A percentile compares a stretch with the other conserved stretches of the same genome.
Evolutionary conservation across 768 basidiomycete genomes (phyloP).

Genomic region (Lentinula guzmanii): DNA sequence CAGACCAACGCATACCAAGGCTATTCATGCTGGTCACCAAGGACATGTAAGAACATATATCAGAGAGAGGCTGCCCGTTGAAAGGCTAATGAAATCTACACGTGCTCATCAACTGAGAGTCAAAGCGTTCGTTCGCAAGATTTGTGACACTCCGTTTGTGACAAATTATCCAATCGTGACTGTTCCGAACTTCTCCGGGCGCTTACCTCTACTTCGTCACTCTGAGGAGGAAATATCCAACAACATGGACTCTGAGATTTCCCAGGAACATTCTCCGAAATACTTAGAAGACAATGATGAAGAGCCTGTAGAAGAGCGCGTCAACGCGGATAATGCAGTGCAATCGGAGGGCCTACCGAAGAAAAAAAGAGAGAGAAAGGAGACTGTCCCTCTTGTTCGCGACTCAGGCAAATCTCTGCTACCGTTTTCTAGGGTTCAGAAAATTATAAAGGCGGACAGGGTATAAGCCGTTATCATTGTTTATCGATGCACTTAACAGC

Average conservation of each 20-base stretch:
- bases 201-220: background rate
- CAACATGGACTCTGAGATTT: background rate
- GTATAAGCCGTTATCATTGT: conserved; percentile 28
- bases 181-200: too few relatives aligned
- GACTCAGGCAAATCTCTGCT: conserved; percentile 1
- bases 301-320: background rate
- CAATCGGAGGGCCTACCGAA: background rate
- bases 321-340: background rate
- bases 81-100: too few relatives aligned
- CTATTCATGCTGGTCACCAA: too few relatives aligned
- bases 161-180: too few relatives aligned
- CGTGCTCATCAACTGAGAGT: too few relatives aligned
- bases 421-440: conserved; percentile 18
- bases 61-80: too few relatives aligned
- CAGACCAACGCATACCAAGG: too few relatives aligned
- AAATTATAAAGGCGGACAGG: conserved; percentile 66
- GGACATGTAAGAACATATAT: too few relatives aligned
- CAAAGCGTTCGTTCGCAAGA: too few relatives aligned
- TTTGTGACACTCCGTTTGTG: too few relatives aligned
- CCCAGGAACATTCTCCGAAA: background rate
- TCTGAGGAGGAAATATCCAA: background rate
- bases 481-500: background rate
- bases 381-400: background rate
- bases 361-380: conserved; percentile 3
- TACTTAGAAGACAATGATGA: background rate